Conservation (phyloP, 1,284 basidiomycete species). For the Neonothopanus nambi region DNA sequence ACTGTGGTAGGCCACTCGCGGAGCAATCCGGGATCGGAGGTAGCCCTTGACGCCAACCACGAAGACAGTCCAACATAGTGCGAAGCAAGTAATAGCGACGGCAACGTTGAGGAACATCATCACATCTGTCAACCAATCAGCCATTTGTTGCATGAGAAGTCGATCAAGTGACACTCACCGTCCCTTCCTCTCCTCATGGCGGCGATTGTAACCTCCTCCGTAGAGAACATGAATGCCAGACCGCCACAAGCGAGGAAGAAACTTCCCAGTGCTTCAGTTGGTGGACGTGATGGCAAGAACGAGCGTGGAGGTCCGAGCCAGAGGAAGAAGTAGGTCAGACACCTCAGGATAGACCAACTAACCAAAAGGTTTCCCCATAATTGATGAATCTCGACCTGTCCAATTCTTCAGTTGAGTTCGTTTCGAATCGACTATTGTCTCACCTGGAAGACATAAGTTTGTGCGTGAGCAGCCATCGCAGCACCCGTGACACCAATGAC, state of each 20-base stretch:
- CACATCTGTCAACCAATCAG: constrained; percentile 45
- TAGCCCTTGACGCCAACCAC: constrained; percentile 81
- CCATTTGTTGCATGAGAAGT: constrained; percentile 1
- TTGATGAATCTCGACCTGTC: constrained; percentile 81
- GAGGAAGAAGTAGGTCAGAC: constrained; percentile 92
- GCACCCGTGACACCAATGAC: constrained; percentile 92
- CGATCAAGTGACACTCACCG: constrained; percentile 47
- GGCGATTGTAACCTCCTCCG: constrained; percentile 88
- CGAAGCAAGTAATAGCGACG: constrained; percentile 80
- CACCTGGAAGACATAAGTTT: constrained; percentile 86
- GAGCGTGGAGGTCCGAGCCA: constrained; percentile 81
- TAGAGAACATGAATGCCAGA: constrained; percentile 88
- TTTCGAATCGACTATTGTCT: constrained; percentile 13
- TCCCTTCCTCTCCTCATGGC: constrained; percentile 91
- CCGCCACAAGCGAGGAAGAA: constrained; percentile 91
- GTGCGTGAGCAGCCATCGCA: constrained; percentile 95
- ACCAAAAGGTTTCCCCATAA: constrained; percentile 94
- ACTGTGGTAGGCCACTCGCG: constrained; percentile 43
- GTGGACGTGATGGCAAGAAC: constrained; percentile 87
- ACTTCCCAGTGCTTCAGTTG: constrained; percentile 87
- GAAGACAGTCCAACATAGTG: constrained; percentile 77
- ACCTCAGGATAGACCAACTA: constrained; percentile 76
- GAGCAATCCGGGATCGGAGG: constrained; percentile 55
- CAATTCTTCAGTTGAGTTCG: constrained; percentile 4
- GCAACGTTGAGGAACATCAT: constrained; percentile 86